Conservation (phyloP, 1,284 basidiomycete genomes). For the Fistulina hepatica region DNA sequence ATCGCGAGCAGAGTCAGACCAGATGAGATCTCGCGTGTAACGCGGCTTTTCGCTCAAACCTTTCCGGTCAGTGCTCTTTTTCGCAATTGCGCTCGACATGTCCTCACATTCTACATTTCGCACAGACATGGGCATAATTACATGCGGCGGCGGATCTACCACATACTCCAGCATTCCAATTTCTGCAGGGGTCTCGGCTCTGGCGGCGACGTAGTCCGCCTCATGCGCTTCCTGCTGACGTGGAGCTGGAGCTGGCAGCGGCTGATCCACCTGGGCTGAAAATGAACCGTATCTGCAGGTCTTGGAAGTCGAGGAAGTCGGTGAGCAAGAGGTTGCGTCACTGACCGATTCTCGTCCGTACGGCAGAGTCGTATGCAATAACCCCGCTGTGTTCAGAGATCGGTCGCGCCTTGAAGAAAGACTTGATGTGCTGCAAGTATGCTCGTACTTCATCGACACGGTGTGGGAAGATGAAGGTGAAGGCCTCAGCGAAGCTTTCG, state of each 20-base stretch:
- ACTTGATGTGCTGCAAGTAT: conserved; percentile 19
- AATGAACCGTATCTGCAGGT: conserved; percentile 9
- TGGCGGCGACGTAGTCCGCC: no score
- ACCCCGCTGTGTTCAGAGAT: no score
- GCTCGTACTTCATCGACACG: conserved; percentile 16
- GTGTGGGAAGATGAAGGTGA: conserved; percentile 21
- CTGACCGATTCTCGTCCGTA: conserved; percentile 17
- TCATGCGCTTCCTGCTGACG: no score
- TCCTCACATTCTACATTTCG: no score
- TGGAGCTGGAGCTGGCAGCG: no score
- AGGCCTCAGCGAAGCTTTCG: conserved; percentile 12
- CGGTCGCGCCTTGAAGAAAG: conserved; percentile 16
- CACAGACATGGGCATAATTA: conserved; percentile 14
- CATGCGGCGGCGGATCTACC: conserved; percentile 4
- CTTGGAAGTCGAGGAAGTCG: conserved; percentile 11
- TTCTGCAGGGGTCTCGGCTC: not conserved
- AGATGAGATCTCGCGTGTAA: conserved; percentile 13
- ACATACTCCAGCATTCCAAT: not conserved
- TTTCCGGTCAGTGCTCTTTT: no score
- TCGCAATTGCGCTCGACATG: no score
- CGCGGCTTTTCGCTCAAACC: conserved; percentile 6
- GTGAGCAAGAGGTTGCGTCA: conserved; percentile 18
- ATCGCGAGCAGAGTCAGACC: no score
- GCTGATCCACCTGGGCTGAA: no score
- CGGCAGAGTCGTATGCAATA: conserved; percentile 21